Conservation (phyloP, 257 asterid genomes). For the Scutellaria minor region DNA sequence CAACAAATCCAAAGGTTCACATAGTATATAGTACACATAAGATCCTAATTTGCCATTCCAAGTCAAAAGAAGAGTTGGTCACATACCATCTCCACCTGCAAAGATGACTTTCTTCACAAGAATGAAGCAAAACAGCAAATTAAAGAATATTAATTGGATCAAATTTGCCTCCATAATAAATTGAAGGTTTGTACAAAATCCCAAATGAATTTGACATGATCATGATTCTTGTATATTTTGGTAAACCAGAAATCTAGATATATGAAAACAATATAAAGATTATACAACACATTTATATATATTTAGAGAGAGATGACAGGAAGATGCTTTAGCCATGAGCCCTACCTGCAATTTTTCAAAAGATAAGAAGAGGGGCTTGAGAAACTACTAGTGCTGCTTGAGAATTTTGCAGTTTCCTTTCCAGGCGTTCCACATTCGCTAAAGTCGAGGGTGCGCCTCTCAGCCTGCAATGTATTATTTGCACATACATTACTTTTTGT, state of each 20-base stretch:
- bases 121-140: neutral
- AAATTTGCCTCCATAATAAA: constrained; percentile 20
- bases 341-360: constrained; percentile 71
- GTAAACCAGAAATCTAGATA: constrained; percentile 12
- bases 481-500: neutral
- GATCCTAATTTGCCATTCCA: too few species aligned
- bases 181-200: constrained; percentile 26
- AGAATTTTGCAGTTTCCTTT: constrained; percentile 49
- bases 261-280: constrained; percentile 22
- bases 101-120: neutral
- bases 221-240: constrained; percentile 1
- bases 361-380: constrained; percentile 75
- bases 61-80: neutral
- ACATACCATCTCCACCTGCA: neutral
- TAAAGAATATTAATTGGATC: constrained; percentile 13
- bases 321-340: constrained; percentile 13
- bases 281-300: constrained; percentile 20
- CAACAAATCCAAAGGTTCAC: too few species aligned
- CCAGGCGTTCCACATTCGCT: constrained; percentile 95
- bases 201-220: constrained; percentile 22
- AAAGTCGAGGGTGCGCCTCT: constrained; percentile 85
- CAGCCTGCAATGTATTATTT: constrained; percentile 54
- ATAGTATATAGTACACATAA: too few species aligned
- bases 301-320: constrained; percentile 9
- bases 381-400: constrained; percentile 44